Percentiles rank a stretch among this genome's conserved stretches.
Evolutionary conservation across 2,329 filamentous ascomycete species (phyloP).

Genomic region (Chalara sp.): DNA sequence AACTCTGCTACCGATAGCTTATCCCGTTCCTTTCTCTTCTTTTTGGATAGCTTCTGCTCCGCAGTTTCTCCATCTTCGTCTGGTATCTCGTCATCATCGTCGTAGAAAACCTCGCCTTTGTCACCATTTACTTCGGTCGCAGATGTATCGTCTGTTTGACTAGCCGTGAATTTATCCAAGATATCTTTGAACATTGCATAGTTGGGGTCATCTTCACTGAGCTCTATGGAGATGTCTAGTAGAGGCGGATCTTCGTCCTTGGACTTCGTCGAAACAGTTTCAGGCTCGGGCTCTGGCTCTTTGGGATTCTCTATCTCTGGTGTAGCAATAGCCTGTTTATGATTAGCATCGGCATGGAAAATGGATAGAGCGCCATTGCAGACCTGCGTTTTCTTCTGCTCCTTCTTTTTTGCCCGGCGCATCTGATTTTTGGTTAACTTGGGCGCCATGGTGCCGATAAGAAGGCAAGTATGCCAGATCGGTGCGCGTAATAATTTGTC

Average conservation of each 20-base stretch:
- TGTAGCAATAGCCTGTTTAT: conserved; percentile 22
- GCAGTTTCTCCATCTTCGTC: conserved; percentile 71
- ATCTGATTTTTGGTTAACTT: conserved; percentile 94
- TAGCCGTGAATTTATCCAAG: conserved; percentile 70
- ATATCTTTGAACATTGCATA: conserved; percentile 80
- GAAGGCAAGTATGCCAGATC: no score
- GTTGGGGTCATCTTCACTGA: conserved; percentile 65
- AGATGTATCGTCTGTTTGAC: conserved; percentile 54
- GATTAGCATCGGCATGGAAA: no score
- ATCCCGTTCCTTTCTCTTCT: conserved; percentile 85
- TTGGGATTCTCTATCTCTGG: conserved; percentile 19
- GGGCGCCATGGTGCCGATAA: conserved; percentile 47
- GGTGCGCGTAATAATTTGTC: no score
- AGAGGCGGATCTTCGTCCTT: conserved; percentile 35
- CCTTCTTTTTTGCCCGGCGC: conserved; percentile 90
- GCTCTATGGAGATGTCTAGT: conserved; percentile 38
- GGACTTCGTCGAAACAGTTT: conserved; percentile 16
- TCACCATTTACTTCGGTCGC: conserved; percentile 62
- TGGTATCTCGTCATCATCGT: conserved; percentile 79
- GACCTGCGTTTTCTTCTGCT: conserved; percentile 66
- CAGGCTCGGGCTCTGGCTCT: conserved; percentile 25
- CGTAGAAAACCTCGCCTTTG: conserved; percentile 78
- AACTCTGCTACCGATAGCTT: conserved; percentile 93
- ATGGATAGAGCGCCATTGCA: conserved; percentile 7
- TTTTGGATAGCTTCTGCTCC: conserved; percentile 77